A percentile compares a stretch with the other conserved stretches of the same genome.
Conservation (phyloP, 2,329 filamentous ascomycete genomes). For the Dactylellina cionopaga region DNA sequence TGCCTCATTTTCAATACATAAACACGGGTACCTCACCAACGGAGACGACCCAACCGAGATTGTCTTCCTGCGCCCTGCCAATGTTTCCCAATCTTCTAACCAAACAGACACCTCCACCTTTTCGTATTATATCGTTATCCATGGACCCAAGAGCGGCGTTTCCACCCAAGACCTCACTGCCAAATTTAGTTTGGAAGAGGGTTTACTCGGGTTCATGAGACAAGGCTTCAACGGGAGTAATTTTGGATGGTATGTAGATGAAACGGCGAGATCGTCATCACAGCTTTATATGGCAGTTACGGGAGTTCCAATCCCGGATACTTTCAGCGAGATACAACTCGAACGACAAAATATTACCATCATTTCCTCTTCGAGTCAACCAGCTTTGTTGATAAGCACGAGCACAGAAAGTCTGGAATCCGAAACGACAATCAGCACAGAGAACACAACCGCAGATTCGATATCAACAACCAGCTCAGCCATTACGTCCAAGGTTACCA, state of each 20-base stretch:
- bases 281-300: conserved; percentile 26
- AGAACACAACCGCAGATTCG: not conserved
- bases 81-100: not conserved
- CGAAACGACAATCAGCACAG: not conserved
- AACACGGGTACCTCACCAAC: conserved; percentile 29
- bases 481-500: not conserved
- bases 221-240: not conserved
- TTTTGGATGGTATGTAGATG: conserved; percentile 23
- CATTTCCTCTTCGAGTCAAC: too few relatives aligned
- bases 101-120: not conserved
- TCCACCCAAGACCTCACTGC: conserved; percentile 15
- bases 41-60: conserved; percentile 18
- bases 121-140: conserved; percentile 22
- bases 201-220: conserved; percentile 5
- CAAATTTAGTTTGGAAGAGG: conserved; percentile 4
- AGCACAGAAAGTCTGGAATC: not conserved
- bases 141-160: conserved; percentile 21
- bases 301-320: not conserved
- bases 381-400: not conserved
- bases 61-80: conserved; percentile 17
- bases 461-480: not conserved
- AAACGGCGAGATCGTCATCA: not conserved
- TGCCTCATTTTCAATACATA: conserved; percentile 10
- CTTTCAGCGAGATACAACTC: conserved; percentile 19
- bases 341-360: not conserved